These are phyloP conservation scores for Debaryomyces udenii DNA, from an alignment of 1,139 yeast species.

Conservation along the genomic window DNA sequence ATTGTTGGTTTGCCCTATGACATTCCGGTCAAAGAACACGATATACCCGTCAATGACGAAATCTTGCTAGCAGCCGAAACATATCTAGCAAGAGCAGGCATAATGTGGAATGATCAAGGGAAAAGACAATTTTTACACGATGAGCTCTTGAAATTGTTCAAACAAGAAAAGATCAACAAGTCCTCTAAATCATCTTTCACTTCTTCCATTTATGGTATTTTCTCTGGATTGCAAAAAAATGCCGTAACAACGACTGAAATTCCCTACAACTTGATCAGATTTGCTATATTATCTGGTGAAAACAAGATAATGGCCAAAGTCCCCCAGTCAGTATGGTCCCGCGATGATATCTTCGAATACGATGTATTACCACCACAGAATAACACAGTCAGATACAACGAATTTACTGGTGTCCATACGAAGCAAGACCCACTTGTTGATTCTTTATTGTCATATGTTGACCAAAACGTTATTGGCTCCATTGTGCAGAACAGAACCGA, in stretches of 20 bases:
- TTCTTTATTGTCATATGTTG: constrained; percentile 39
- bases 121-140: constrained; percentile 52
- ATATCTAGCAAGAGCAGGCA: constrained; percentile 53
- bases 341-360: constrained; percentile 65
- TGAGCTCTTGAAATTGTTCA: constrained; percentile 42
- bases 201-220: constrained; percentile 18
- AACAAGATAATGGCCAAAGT: constrained; percentile 68
- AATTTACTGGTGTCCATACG: constrained; percentile 27
- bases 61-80: constrained; percentile 48
- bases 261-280: constrained; percentile 64
- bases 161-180: constrained; percentile 1
- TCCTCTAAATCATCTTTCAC: constrained; percentile 13
- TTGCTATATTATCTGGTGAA: constrained; percentile 71
- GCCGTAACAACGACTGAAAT: constrained; percentile 29
- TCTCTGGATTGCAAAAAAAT: constrained; percentile 17
- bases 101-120: constrained; percentile 51
- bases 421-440: constrained; percentile 28
- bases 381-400: constrained; percentile 29
- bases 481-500: constrained; percentile 37
- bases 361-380: constrained; percentile 68
- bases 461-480: constrained; percentile 43
- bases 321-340: constrained; percentile 63
- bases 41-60: constrained; percentile 27
- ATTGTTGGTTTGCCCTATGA: constrained; percentile 33
- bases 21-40: constrained; percentile 27